Base-by-base conservation (phyloP, 345 rosid species). In the Euphorbia peplus region DNA sequence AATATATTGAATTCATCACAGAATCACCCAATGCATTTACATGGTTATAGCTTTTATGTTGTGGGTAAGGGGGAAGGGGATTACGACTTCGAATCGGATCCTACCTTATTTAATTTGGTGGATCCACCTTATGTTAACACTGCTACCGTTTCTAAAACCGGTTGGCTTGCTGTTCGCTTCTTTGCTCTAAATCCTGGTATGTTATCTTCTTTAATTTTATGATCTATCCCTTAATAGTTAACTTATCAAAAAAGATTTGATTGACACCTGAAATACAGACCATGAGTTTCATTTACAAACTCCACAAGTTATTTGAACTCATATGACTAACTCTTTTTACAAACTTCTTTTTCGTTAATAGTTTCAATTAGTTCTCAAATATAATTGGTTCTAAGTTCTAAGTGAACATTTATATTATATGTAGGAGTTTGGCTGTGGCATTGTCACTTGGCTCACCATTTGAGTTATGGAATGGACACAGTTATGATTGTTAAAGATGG, bases 11-110 rank as follows among this genome's bases (percentile, higher is more conserved):
- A 68, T 0, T 58, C 72, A 0, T 66, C 77, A 2, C 63, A 47
- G 29, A 64, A 74, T 67, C 87, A 83, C 58, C 87, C 87, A 0
- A 74, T 83, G 73, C 87, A 83, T 72, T 32, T 81, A 0, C 87
- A 83, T 22, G 87, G 84, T 1, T 68, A 44, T 53, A 80, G 73
- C 75, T 80, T 83, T 78, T 83, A 75, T 47, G 64, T 83, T 47
- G 83, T 83, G 1, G 87, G 87, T 2, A 47, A 21, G 3, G 83
- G 80, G 3, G 7, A 4, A 0, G 87, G 85, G 12, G 77, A 81
- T 50, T 83, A 75, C 62, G 48, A 83, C 66, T 41, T 66, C 5
- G 42, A 7, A 11, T 68, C 64, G 0, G 71, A 71, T 44, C 82
- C 82, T 10, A 1, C 19, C 59, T 9, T 83, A 74, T n/a, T n/a